Evolutionary conservation across 148 eudicot genomes (phyloP).

Genomic region (Rhododendron henanense): DNA sequence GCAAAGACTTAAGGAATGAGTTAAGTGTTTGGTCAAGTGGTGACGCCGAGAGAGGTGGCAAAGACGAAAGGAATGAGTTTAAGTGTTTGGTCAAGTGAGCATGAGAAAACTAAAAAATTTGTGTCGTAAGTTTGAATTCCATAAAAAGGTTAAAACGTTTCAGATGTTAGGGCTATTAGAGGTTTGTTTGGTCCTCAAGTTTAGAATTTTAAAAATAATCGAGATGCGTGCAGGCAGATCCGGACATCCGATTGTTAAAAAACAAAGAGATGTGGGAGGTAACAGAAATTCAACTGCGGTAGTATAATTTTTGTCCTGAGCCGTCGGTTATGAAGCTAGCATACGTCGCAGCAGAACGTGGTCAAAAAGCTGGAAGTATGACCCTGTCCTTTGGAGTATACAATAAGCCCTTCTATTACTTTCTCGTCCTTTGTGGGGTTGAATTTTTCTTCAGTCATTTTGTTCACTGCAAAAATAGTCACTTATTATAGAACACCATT

Average conservation of each 20-base stretch:
- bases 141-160: no score
- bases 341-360: neutral
- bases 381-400: neutral
- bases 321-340: neutral
- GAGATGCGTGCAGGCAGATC: fast-evolving
- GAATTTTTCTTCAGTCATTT: neutral
- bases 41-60: neutral
- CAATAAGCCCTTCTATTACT: neutral
- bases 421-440: neutral
- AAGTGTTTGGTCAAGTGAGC: neutral
- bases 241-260: neutral
- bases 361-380: neutral
- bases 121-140: no score
- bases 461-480: neutral
- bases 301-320: neutral
- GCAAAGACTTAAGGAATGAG: neutral
- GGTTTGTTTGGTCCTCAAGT: no score
- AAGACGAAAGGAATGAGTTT: neutral
- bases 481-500: neutral
- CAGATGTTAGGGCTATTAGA: no score
- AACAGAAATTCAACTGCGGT: neutral
- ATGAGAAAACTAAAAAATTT: no score
- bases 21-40: neutral
- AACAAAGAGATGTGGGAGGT: neutral
- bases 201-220: no score